phyloP scores from a whole-genome alignment of 768 basidiomycete genomes.

The Hygrocybe punicea region DNA sequence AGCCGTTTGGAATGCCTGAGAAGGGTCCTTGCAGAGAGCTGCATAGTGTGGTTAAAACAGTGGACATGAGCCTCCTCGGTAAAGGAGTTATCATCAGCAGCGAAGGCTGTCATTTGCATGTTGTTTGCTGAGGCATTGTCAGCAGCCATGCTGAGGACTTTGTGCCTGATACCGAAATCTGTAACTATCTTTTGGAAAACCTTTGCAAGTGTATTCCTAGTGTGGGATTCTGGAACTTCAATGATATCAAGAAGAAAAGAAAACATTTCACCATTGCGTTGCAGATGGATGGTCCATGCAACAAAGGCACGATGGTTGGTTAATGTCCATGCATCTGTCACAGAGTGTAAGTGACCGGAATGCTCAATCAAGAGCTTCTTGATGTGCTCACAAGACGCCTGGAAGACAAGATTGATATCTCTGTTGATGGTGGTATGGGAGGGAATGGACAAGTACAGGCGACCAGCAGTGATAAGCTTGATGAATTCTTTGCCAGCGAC shows the following conservation, averaged over 20 bases:
- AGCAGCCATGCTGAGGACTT: constrained; percentile 34
- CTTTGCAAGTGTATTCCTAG: not conserved
- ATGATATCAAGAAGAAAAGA: constrained; percentile 35
- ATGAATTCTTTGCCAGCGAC: constrained; percentile 31
- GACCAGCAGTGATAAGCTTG: constrained; percentile 32
- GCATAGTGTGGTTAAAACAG: constrained; percentile 42
- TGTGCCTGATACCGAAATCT: constrained; percentile 33
- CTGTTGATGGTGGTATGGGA: constrained; percentile 29
- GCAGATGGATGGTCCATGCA: constrained; percentile 24
- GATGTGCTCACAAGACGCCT: constrained; percentile 14
- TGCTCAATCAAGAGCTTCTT: constrained; percentile 29
- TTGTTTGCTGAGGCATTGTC: constrained; percentile 40
- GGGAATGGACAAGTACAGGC: constrained; percentile 36
- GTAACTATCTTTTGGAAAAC: constrained; percentile 30
- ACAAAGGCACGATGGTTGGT: constrained; percentile 2
- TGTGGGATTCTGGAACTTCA: constrained; percentile 30
- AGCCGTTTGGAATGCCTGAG: constrained; percentile 31
- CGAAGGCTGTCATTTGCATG: constrained; percentile 29
- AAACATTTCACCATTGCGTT: constrained; percentile 25
- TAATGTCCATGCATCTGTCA: constrained; percentile 11
- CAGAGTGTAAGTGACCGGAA: constrained; percentile 28
- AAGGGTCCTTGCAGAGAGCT: constrained; percentile 34
- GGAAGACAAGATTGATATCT: constrained; percentile 31
- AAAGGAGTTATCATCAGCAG: constrained; percentile 16
- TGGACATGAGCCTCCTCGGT: constrained; percentile 21